Evolutionary conservation across 306 rosid species (phyloP).

Genomic region (Aeschynomene evenia): DNA sequence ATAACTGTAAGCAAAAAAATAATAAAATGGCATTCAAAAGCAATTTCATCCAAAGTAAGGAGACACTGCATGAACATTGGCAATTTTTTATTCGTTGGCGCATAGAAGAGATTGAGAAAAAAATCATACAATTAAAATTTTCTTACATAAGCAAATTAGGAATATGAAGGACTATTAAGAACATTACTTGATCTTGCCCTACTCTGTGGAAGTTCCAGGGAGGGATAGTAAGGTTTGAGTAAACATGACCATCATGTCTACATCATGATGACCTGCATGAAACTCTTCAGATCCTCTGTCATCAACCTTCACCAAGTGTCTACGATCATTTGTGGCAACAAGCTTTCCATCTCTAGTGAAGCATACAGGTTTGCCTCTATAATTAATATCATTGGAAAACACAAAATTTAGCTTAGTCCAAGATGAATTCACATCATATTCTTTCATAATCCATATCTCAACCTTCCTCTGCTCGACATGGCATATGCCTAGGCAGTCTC

Average conservation of each 20-base stretch:
- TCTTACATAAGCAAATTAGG: too few species aligned
- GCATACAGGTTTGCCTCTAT: background rate
- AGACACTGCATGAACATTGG: too few species aligned
- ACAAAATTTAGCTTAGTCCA: conserved; percentile 10
- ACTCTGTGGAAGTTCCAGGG: background rate
- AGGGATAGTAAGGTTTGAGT: conserved; percentile 1
- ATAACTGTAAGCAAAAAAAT: too few species aligned
- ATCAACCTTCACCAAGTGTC: background rate
- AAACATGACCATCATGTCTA: background rate
- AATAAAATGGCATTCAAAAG: too few species aligned
- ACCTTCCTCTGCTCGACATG: rapidly evolving
- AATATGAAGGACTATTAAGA: background rate
- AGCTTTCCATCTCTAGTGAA: background rate
- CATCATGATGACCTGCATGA: background rate
- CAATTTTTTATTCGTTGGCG: too few species aligned
- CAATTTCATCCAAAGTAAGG: too few species aligned
- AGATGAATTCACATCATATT: conserved; percentile 19
- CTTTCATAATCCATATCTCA: conserved; percentile 29
- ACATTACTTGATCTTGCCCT: background rate
- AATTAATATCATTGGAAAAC: background rate
- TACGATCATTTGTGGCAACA: background rate
- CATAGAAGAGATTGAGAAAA: too few species aligned
- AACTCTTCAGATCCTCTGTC: background rate
- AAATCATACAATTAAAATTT: too few species aligned
- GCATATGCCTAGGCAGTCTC: conserved; percentile 6